A percentile compares a stretch with the other conserved stretches of the same genome.
Evolutionary conservation across 1,284 basidiomycete species (phyloP).

Genomic region (Anthracocystis walkeri): DNA sequence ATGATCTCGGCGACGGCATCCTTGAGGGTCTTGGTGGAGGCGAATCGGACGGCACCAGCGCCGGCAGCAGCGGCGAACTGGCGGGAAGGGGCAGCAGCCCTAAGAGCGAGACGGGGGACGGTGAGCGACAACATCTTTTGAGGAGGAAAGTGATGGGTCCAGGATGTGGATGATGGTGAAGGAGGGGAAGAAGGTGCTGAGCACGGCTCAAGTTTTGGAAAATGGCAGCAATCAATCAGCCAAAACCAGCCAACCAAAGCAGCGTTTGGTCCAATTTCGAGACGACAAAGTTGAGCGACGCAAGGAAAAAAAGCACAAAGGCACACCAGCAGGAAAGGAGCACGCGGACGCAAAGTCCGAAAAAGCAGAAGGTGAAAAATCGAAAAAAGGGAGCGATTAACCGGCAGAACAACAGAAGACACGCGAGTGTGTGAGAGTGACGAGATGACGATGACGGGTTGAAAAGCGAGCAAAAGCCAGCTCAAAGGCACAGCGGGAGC

Average conservation of each 20-base stretch:
- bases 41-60: slow-evolving; percentile 57
- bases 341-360: not conserved
- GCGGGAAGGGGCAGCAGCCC: slow-evolving; percentile 61
- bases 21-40: slow-evolving; percentile 66
- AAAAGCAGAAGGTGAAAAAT: slow-evolving; percentile 4
- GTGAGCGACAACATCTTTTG: slow-evolving; percentile 64
- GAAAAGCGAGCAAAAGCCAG: not conserved
- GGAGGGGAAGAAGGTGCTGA: slow-evolving; percentile 4
- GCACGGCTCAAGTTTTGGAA: not conserved
- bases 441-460: slow-evolving; percentile 7
- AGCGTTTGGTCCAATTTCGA: not conserved
- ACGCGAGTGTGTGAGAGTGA: not conserved
- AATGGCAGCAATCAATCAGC: not conserved
- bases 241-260: slow-evolving; percentile 1
- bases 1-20: slow-evolving; percentile 68
- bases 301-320: not conserved
- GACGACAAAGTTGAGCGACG: slow-evolving; percentile 2
- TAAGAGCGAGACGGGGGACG: slow-evolving; percentile 63
- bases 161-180: slow-evolving; percentile 29
- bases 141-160: slow-evolving; percentile 6
- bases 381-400: not conserved
- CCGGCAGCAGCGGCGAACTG: slow-evolving; percentile 64
- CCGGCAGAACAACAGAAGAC: not conserved
- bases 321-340: slow-evolving; percentile 6
- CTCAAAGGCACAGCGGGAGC: slow-evolving; percentile 12